phyloP scores from a whole-genome alignment of 73 alveolate genomes.

The Chromera velia region DNA sequence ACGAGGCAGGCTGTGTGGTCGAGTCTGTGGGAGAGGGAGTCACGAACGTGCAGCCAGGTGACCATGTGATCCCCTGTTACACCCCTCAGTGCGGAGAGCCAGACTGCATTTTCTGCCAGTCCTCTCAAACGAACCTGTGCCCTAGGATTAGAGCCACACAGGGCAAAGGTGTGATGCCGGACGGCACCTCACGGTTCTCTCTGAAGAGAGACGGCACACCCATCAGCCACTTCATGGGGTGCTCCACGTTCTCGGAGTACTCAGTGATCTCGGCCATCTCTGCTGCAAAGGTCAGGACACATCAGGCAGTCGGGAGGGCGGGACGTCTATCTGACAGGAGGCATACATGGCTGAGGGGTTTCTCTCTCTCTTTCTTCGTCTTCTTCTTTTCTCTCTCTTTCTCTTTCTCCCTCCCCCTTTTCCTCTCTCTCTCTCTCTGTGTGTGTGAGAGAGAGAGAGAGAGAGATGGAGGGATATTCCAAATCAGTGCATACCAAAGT shows the following conservation, averaged over 20 bases:
- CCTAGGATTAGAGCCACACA: conserved; percentile 24
- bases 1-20: conserved; percentile 76
- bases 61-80: conserved; percentile 74
- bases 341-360: too few species aligned
- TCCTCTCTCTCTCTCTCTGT: neutral
- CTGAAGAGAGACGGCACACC: conserved; percentile 57
- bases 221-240: conserved; percentile 75
- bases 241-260: conserved; percentile 72
- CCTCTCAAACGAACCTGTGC: conserved; percentile 57
- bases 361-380: too few species aligned
- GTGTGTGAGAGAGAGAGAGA: too few species aligned
- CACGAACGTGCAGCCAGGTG: conserved; percentile 72
- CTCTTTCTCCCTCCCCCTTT: neutral
- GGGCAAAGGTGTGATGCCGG: conserved; percentile 78
- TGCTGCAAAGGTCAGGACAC: conserved; percentile 65
- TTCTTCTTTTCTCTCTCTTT: too few species aligned
- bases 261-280: conserved; percentile 74
- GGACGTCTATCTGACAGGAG: too few species aligned
- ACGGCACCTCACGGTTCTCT: conserved; percentile 69
- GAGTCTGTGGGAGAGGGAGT: conserved; percentile 85
- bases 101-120: conserved; percentile 59
- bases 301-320: conserved; percentile 56
- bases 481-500: too few species aligned
- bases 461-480: too few species aligned
- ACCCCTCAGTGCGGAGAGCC: too few species aligned